Conservation (phyloP, 1,284 basidiomycete species). For the Leccinum fallax region DNA sequence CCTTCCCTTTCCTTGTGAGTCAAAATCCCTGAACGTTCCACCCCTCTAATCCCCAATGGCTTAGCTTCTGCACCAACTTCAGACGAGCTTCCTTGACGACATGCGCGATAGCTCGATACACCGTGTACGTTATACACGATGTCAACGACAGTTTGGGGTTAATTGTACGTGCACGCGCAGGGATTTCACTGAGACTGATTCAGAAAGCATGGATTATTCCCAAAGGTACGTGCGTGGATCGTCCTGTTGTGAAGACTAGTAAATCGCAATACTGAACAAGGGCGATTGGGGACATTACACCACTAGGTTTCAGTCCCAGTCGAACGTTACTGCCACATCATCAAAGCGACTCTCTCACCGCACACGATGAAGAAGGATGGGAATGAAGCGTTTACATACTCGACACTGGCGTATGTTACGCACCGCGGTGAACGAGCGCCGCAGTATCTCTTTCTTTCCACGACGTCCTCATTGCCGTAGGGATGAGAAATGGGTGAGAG, state of each 20-base stretch:
- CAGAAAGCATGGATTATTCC: not conserved
- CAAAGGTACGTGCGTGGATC: not conserved
- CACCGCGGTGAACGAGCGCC: not conserved
- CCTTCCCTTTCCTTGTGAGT: not conserved
- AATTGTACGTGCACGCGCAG: conserved; percentile 15
- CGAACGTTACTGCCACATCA: not conserved
- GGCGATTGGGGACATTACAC: not conserved
- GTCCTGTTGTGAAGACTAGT: not conserved
- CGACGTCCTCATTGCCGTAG: not conserved
- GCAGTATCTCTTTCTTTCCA: not conserved
- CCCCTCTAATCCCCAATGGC: not conserved
- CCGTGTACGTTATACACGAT: not conserved
- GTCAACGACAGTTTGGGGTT: not conserved
- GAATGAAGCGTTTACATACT: conserved; percentile 14
- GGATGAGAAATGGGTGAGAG: not conserved
- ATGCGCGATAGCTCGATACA: conserved; percentile 5
- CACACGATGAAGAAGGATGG: conserved; percentile 8
- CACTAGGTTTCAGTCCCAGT: not conserved
- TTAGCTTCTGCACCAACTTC: not conserved
- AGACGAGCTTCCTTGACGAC: not conserved
- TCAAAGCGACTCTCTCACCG: not conserved
- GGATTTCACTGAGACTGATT: not conserved
- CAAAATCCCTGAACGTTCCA: not conserved
- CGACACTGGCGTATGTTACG: not conserved
- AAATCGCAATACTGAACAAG: not conserved